Evolutionary conservation across 1,139 yeast genomes (phyloP), one percentile per base, ranked within the genome.

Genomic region (Saccharomyces hybrid): DNA sequence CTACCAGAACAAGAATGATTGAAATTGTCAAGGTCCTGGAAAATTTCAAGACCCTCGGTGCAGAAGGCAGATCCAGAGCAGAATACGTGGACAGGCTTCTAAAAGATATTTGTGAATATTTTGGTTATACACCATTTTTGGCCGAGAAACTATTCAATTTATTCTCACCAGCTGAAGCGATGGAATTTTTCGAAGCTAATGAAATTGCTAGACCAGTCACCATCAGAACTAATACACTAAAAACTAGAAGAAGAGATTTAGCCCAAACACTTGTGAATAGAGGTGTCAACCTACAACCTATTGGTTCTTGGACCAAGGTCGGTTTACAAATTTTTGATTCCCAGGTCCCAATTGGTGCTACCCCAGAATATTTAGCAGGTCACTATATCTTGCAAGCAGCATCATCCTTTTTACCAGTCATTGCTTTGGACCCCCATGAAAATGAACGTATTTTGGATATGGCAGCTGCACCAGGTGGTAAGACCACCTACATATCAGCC

Each of bases 401-500:
- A 29, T 91, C 98, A 5, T 91, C 98, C 4, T 93, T 93, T 73
- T 77, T 95, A 68, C 99, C 99, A 9, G 97, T 91, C 21, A 88
- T 95, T 91, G 99, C 99, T 0, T 77, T 95, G 64, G 95, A 85
- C 59, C 99, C 99, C 19, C 95, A 90, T 71, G 97, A 90, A 72
- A 84, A 88, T 69, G 99, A 95, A 74, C 84, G 99, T 68, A 78
- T 95, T 51, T 78, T 95, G 62, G 99, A 95, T 75, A 95, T 95
- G 99, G 99, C 99, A 47, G 96, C 99, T 57, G 98, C 99, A 21
- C 99, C 99, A 62, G 99, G 99, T 76, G 99, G 99, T 73, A 95
- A 95, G 70, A 90, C 99, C 9, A 93, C 99, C 1, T 93, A 90
- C 69, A 84, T 95, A 56, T 84, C 96, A 47, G 99, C 99, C 0